phyloP scores from a whole-genome alignment of 2,329 filamentous ascomycete species.

The Fusarium sp. region DNA sequence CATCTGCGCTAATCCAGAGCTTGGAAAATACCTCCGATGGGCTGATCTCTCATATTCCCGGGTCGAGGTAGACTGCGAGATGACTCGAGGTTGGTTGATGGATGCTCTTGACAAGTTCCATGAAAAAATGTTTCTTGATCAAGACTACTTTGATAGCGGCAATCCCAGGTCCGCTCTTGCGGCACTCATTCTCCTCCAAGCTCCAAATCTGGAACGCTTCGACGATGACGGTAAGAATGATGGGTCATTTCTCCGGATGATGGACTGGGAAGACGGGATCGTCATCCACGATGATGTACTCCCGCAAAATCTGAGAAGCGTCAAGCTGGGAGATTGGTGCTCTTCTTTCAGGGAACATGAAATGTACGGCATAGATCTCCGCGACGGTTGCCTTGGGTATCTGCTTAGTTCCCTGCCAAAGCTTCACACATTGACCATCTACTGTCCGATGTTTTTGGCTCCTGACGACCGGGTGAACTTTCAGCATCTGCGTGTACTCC shows the following conservation, averaged over 20 bases:
- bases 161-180: background rate
- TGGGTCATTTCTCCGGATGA: too few species aligned
- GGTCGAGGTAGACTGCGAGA: background rate
- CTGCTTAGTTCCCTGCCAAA: background rate
- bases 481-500: background rate
- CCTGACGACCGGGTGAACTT: background rate
- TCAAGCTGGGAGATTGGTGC: background rate
- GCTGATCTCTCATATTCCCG: background rate
- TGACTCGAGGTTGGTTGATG: background rate
- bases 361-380: background rate
- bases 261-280: background rate
- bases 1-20: background rate
- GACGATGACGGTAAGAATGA: background rate
- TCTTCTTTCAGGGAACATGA: background rate
- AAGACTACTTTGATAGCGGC: fast-evolving
- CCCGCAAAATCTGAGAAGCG: background rate
- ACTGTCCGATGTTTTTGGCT: background rate
- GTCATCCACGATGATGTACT: background rate
- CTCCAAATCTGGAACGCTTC: background rate
- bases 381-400: background rate
- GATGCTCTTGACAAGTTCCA: background rate
- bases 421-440: background rate
- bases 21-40: background rate
- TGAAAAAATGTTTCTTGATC: background rate
- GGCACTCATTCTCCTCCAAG: background rate